Conservation (phyloP, 2,329 filamentous ascomycete species). For the Colletotrichum musicola region DNA sequence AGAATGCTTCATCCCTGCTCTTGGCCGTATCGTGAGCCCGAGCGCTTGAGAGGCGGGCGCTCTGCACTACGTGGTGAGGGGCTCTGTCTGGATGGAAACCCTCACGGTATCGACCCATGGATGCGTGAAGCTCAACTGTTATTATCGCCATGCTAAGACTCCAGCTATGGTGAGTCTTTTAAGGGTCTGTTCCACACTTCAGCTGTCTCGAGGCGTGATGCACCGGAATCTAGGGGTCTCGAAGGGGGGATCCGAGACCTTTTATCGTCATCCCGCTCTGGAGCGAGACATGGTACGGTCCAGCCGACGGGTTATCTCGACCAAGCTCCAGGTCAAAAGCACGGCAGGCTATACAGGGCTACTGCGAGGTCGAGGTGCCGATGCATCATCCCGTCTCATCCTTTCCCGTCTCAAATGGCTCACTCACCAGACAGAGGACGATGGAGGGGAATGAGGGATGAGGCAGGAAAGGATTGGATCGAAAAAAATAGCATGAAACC, state of each 20-base stretch:
- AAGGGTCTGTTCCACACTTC: conserved; percentile 9
- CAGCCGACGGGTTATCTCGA: neutral
- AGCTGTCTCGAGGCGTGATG: conserved; percentile 1
- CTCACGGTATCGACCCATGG: conserved; percentile 4
- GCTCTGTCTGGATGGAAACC: no score
- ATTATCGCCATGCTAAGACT: neutral
- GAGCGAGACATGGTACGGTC: conserved; percentile 13
- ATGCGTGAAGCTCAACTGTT: neutral
- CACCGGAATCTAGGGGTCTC: neutral
- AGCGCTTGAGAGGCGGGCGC: neutral
- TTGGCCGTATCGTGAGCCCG: neutral
- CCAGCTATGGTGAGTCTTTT: neutral
- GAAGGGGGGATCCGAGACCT: conserved; percentile 12
- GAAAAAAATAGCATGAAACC: conserved; percentile 23
- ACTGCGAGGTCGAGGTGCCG: neutral
- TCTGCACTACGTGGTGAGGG: no score
- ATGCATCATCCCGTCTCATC: conserved; percentile 2
- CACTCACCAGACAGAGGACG: neutral
- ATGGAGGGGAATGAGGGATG: neutral
- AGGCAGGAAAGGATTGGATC: conserved; percentile 5
- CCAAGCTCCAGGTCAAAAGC: conserved; percentile 1
- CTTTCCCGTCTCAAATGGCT: conserved; percentile 8
- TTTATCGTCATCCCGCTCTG: conserved; percentile 22
- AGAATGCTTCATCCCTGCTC: conserved; percentile 16
- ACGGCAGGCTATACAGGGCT: conserved; percentile 9